Conservation (phyloP, 805 yeast species). For the Nakazawaea ernobii region DNA sequence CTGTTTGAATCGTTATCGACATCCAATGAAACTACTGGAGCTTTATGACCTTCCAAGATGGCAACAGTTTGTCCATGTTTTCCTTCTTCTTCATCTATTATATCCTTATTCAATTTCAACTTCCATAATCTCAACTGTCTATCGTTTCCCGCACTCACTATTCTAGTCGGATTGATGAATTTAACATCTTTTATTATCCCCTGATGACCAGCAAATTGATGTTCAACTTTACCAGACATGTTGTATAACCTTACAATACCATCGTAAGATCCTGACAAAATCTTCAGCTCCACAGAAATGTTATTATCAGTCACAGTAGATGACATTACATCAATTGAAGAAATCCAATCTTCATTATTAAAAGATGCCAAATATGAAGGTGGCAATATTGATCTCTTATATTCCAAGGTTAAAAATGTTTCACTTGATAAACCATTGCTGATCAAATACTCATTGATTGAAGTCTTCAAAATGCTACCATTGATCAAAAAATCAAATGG, state of each 20-base stretch:
- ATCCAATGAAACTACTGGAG: constrained; percentile 74
- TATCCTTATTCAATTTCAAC: constrained; percentile 37
- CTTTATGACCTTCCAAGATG: constrained; percentile 83
- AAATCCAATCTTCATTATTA: constrained; percentile 93
- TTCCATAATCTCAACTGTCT: constrained; percentile 88
- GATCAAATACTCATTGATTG: constrained; percentile 74
- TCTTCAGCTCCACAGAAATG: constrained; percentile 40
- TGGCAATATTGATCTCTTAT: constrained; percentile 88
- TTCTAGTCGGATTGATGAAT: constrained; percentile 69
- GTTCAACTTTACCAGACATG: constrained; percentile 69
- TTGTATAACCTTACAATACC: constrained; percentile 91
- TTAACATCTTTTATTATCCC: constrained; percentile 80
- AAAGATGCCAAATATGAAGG: constrained; percentile 89
- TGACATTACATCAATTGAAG: constrained; percentile 52
- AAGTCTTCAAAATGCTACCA: constrained; percentile 72
- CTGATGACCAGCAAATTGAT: constrained; percentile 82
- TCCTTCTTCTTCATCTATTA: constrained; percentile 31
- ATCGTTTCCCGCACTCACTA: constrained; percentile 86
- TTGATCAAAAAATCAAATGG: constrained; percentile 93
- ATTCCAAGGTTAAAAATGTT: constrained; percentile 73
- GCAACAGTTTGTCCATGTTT: constrained; percentile 70
- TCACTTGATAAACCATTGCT: constrained; percentile 78
- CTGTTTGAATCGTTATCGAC: constrained; percentile 48
- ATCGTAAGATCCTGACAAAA: constrained; percentile 88
- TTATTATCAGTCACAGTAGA: constrained; percentile 30